Conservation (phyloP, 257 asterid genomes). For the Echium plantagineum region DNA sequence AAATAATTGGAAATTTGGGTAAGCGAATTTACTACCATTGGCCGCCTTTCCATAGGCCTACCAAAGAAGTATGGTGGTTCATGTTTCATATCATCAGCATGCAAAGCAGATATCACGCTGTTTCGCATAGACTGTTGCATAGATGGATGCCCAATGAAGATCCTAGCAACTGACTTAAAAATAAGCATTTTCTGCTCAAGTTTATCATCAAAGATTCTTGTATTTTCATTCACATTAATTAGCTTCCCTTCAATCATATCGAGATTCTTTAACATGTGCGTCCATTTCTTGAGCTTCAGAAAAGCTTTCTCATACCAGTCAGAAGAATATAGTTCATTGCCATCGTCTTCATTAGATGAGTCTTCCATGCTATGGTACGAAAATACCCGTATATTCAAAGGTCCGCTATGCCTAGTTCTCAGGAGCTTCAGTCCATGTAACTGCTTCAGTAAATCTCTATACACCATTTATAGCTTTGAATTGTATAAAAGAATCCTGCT, state of each 20-base stretch:
- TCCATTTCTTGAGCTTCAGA: constrained; percentile 42
- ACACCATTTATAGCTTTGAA: constrained; percentile 20
- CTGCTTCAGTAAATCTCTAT: constrained; percentile 13
- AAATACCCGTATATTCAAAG: constrained; percentile 14
- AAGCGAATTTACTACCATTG: constrained; percentile 37
- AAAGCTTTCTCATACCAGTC: constrained; percentile 64
- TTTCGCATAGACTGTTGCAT: constrained; percentile 39
- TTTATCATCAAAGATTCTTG: constrained; percentile 40
- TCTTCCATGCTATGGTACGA: constrained; percentile 23
- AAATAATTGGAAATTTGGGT: constrained; percentile 47
- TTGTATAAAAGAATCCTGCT: not conserved
- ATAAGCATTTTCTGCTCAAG: constrained; percentile 43
- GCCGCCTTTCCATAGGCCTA: constrained; percentile 35
- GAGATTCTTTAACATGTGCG: constrained; percentile 38
- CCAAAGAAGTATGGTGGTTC: constrained; percentile 26
- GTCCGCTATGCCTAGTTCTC: constrained; percentile 5
- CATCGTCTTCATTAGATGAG: constrained; percentile 21
- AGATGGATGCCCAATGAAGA: constrained; percentile 44
- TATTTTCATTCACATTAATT: constrained; percentile 33
- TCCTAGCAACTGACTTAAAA: constrained; percentile 47
- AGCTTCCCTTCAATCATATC: constrained; percentile 69
- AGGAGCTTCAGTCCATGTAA: constrained; percentile 17
- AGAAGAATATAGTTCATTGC: constrained; percentile 25
- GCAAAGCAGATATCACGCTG: constrained; percentile 23
- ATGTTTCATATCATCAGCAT: constrained; percentile 7